A percentile compares a stretch with the other conserved stretches of the same genome.
Conservation (phyloP, 164 flowering plant genomes). For the Tetracentron sinense region DNA sequence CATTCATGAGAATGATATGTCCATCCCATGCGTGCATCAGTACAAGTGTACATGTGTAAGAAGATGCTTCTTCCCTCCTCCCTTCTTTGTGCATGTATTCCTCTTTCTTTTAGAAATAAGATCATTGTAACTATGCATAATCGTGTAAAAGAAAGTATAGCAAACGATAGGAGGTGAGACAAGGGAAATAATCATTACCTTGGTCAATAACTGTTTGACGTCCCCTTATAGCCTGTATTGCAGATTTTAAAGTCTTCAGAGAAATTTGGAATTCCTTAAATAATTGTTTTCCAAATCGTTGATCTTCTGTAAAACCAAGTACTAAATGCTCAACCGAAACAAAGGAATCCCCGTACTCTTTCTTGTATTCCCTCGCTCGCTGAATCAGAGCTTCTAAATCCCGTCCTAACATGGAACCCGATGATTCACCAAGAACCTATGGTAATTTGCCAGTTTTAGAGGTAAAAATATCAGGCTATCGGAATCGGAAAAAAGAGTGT, state of each 20-base stretch:
- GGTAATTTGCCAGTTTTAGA: neutral
- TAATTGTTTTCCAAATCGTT: constrained; percentile 85
- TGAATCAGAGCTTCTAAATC: constrained; percentile 84
- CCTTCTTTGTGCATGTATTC: no score
- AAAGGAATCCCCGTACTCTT: constrained; percentile 84
- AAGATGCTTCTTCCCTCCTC: no score
- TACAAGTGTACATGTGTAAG: no score
- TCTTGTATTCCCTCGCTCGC: constrained; percentile 77
- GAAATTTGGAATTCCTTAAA: constrained; percentile 80
- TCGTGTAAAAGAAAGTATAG: neutral
- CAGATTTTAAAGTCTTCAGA: constrained; percentile 48
- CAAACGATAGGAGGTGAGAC: neutral
- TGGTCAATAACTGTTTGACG: constrained; percentile 87
- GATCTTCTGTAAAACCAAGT: constrained; percentile 71
- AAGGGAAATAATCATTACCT: constrained; percentile 39
- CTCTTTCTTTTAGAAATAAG: no score
- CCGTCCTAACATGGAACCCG: constrained; percentile 93
- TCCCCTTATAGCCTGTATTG: constrained; percentile 81
- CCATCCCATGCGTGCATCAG: no score
- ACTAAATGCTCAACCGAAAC: constrained; percentile 95
- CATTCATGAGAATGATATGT: no score
- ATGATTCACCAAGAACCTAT: constrained; percentile 81
- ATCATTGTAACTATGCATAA: no score
- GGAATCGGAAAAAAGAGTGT: neutral
- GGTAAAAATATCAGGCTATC: neutral